Evolutionary conservation across 345 rosid species (phyloP), one percentile per base, ranked within the genome.

Genomic region (Erysimum cheiranthoides): DNA sequence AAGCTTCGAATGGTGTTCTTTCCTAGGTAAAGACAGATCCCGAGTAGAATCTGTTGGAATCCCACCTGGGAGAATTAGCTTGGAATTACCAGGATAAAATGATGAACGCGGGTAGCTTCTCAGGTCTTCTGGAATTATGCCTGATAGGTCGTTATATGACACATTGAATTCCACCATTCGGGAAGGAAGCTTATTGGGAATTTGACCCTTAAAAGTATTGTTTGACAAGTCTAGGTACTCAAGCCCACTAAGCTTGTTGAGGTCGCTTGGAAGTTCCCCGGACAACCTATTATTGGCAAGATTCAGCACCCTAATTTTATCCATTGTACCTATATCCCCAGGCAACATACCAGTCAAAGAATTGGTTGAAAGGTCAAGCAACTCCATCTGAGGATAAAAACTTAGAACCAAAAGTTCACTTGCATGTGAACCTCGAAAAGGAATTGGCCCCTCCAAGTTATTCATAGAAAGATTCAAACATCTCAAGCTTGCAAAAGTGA

Each of bases 301-400:
- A 82, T 80, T 86, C 69, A 94, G 85, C 81, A 84, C 78, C 52
- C 38, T 83, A 53, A 94, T 87, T 57, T 68, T 77, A 47, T 68
- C 92, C 83, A 89, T 45, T 58, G 85, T 79, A 61, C 97, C 92
- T 40, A 92, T 82, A 53, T 83, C 89, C 6, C 86, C 78, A 51
- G 95, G 89, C 79, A 94, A 81, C 60, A 56, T 58, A 66, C 93
- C 96, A 6, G 78, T 70, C 68, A 94, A 83, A 64, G 84, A 85
- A 82, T 94, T 94, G 50, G 84, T 57, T 10, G 97, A 94, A 70
- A 94, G 97, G 84, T 94, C 98, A 77, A 94, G 95, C 77, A 75
- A 89, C 82, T 90, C 96, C 89, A 91, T 78, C 32, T 34, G 84
- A 40, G 87, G 84, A 73, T 58, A 68, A 68, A 83, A 67, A 59